Conservation (phyloP, 2,329 filamentous ascomycete genomes). For the Ophiostoma ulmi region DNA sequence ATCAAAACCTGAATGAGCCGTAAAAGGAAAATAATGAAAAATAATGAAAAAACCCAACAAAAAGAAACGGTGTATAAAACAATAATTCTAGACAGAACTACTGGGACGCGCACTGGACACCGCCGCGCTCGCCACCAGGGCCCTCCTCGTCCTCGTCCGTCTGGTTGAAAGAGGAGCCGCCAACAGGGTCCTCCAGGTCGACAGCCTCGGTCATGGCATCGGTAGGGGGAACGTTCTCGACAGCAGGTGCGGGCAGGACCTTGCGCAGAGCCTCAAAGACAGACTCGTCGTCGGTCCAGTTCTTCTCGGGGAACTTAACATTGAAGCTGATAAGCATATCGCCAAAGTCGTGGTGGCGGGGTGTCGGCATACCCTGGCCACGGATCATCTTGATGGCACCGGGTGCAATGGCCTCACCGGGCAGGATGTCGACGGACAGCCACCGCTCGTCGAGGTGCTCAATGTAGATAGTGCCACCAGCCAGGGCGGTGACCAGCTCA, state of each 20-base stretch:
- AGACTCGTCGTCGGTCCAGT: conserved; percentile 59
- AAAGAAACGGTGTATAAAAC: neutral
- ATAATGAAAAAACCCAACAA: neutral
- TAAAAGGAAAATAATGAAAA: neutral
- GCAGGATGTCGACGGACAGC: conserved; percentile 86
- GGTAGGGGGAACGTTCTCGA: conserved; percentile 62
- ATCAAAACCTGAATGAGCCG: conserved; percentile 15
- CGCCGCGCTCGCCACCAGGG: conserved; percentile 64
- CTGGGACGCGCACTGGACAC: conserved; percentile 83
- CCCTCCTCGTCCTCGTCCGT: conserved; percentile 73
- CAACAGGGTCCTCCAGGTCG: conserved; percentile 78
- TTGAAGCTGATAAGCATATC: conserved; percentile 97
- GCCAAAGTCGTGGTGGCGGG: conserved; percentile 87
- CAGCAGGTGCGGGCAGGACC: conserved; percentile 67
- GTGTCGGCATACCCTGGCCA: conserved; percentile 96
- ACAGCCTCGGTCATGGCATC: conserved; percentile 92
- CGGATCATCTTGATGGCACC: conserved; percentile 89
- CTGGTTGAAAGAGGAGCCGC: conserved; percentile 53
- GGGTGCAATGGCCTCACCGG: conserved; percentile 89
- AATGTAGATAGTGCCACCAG: conserved; percentile 82
- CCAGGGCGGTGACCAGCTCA: conserved; percentile 89
- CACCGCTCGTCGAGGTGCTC: conserved; percentile 97
- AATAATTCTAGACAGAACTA: conserved; percentile 40
- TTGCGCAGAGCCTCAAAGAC: conserved; percentile 76
- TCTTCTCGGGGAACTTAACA: conserved; percentile 89